Evolutionary conservation across 192 early-diverging fungal species (phyloP).

Genomic region (Physocladia obscura): DNA sequence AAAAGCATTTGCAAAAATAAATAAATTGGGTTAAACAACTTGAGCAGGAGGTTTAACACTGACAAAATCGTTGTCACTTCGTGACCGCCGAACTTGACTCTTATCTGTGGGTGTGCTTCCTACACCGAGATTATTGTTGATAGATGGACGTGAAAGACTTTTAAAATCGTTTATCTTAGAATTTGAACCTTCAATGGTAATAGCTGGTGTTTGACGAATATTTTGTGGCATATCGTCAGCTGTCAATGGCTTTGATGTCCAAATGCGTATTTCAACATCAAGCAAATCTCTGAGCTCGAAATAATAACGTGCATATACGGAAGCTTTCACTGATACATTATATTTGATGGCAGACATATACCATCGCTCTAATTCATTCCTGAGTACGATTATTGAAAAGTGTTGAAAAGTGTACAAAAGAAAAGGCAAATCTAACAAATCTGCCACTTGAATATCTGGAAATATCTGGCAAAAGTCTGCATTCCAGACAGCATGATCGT

Average conservation of each 20-base stretch:
- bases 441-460: constrained; percentile 64
- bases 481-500: constrained; percentile 85
- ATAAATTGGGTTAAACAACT: background rate
- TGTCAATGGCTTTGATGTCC: constrained; percentile 25
- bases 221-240: background rate
- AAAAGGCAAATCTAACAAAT: constrained; percentile 54
- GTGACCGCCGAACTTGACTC: constrained; percentile 18
- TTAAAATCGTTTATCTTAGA: background rate
- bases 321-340: constrained; percentile 66
- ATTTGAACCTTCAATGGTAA: constrained; percentile 2
- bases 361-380: constrained; percentile 69
- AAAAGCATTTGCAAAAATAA: background rate
- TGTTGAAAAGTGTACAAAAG: background rate
- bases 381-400: constrained; percentile 24
- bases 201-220: constrained; percentile 4
- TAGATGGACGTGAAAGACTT: background rate
- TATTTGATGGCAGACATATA: constrained; percentile 62
- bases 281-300: constrained; percentile 62
- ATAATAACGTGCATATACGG: constrained; percentile 65
- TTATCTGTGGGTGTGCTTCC: background rate
- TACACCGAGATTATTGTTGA: background rate
- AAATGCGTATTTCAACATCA: constrained; percentile 17
- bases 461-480: constrained; percentile 77
- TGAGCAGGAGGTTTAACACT: constrained; percentile 18
- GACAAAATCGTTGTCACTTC: constrained; percentile 26